Conservation (phyloP, 2,329 filamentous ascomycete species). For the Beauveria sp. region DNA sequence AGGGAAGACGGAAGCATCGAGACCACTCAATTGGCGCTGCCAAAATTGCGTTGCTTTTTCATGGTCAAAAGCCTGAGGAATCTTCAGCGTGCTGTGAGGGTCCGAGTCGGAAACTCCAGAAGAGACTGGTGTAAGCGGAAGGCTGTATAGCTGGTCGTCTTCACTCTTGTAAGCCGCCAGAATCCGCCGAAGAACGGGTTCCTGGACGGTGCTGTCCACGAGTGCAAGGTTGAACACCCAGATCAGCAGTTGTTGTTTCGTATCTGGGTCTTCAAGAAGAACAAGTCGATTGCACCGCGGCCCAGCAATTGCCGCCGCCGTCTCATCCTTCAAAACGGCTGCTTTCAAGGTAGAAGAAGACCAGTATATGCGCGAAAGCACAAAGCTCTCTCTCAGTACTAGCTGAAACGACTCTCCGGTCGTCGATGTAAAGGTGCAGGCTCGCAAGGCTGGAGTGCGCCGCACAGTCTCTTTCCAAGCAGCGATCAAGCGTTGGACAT, state of each 20-base stretch:
- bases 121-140: neutral
- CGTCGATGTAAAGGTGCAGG: neutral
- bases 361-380: neutral
- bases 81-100: neutral
- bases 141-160: neutral
- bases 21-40: neutral
- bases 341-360: too few species aligned
- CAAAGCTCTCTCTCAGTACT: neutral
- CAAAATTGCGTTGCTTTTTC: neutral
- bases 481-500: neutral
- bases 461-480: neutral
- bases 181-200: neutral
- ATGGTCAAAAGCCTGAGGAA: neutral
- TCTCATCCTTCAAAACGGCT: neutral
- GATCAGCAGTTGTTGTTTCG: neutral
- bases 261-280: neutral
- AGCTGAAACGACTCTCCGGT: neutral
- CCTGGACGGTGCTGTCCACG: neutral
- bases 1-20: neutral
- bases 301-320: neutral
- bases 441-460: neutral
- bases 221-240: neutral
- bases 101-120: too few species aligned
- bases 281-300: neutral
- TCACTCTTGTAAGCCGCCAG: neutral